Base-by-base conservation (phyloP, 2,329 filamentous ascomycete species). In the Neonectria ditissima region DNA sequence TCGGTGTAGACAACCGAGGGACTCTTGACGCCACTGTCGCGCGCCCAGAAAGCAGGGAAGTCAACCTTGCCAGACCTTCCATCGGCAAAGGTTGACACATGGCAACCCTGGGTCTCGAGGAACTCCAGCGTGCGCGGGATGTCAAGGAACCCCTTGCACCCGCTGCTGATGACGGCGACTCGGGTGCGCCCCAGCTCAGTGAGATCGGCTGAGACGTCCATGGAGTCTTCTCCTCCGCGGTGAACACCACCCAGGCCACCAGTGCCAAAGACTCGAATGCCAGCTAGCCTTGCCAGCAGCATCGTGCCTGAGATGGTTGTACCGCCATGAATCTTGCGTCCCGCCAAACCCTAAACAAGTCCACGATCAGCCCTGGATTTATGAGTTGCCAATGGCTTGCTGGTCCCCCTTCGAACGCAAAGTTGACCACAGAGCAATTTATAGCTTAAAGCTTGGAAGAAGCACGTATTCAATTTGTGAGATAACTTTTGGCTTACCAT, bases 101-200 rank as follows among this genome's bases (percentile, higher is more conserved):
- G 86, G 22, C 93, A 94, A 10, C 92, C 92, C 75, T 91, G 88
- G 0, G 88, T 90, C 77, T 91, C 89, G 20, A 91, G 82, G 70
- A 85, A 85, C 81, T 99, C 96, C 5, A 99, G 84, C 0, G 96
- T 99, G 55, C 93, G 86, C 2, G 92, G 89, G 63, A 97, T 94
- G 75, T 99, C 96, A 39, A 99, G 84, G 78, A 99, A 98, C 66
- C 95, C 96, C 81, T 99, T 99, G 81, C 93, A 97, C 14, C 96
- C 96, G 68, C 92, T 93, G 78, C 91, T 92, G 55, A 99, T 84
- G 2, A 99, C 94, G 26, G 94, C 91, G 55, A 99, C 91, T 11
- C 92, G 89, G 8, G 94, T 97, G 62, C 94, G 87, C 16, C 96
- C 94, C 54, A 99, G 87, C 83, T 98, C 96, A 4, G 93, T 97